Conservation (phyloP, 306 rosid species). For the Dryas drummondii region DNA sequence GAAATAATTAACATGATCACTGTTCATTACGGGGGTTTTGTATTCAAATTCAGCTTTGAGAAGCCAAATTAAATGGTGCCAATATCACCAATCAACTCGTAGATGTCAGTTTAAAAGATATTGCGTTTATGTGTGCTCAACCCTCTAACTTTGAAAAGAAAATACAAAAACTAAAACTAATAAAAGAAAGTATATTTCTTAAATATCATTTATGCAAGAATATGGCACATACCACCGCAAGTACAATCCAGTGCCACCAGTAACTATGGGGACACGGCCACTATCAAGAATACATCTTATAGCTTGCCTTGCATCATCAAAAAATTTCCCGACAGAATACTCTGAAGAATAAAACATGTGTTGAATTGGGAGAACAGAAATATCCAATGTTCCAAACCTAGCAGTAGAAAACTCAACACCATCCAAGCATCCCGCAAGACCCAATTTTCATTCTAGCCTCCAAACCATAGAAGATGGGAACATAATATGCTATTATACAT, state of each 20-base stretch:
- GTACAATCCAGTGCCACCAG: conserved; percentile 95
- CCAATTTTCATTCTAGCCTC: neutral
- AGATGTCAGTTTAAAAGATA: conserved; percentile 1
- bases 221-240: conserved; percentile 71
- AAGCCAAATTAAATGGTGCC: conserved; percentile 1
- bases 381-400: conserved; percentile 10
- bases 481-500: conserved; percentile 8
- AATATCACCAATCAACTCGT: neutral
- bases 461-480: conserved; percentile 1
- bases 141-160: neutral
- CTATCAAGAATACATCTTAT: conserved; percentile 66
- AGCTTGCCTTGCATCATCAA: conserved; percentile 90
- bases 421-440: conserved; percentile 14
- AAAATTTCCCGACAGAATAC: conserved; percentile 88
- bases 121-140: neutral
- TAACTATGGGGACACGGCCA: conserved; percentile 80
- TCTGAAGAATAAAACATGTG: conserved; percentile 57
- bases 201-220: neutral
- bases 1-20: neutral
- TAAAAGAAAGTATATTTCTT: neutral
- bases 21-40: neutral
- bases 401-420: conserved; percentile 22
- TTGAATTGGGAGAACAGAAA: conserved; percentile 24
- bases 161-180: neutral
- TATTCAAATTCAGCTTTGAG: neutral